Conservation (phyloP, 2,329 filamentous ascomycete genomes). For the Metarhizium sp. region DNA sequence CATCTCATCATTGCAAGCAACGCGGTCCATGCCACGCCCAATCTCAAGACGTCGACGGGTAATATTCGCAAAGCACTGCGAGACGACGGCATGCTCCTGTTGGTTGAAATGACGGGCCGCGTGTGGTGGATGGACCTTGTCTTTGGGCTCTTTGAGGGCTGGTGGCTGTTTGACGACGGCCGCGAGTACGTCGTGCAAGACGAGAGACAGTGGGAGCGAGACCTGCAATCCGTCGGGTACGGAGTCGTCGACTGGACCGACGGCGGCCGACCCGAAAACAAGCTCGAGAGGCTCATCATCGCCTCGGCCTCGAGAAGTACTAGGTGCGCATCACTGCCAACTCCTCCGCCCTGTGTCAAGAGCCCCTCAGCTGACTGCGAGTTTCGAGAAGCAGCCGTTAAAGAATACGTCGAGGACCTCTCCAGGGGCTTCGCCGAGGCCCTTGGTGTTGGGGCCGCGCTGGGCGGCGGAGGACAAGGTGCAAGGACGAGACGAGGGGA, state of each 20-base stretch:
- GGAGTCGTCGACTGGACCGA: slow-evolving; percentile 12
- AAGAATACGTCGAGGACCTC: not conserved
- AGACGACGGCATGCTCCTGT: not conserved
- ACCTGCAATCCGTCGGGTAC: slow-evolving; percentile 9
- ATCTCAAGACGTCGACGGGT: not conserved
- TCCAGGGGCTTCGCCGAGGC: not conserved
- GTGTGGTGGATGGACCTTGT: slow-evolving; percentile 20
- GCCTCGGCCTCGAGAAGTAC: not conserved
- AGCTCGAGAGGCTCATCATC: slow-evolving; percentile 8
- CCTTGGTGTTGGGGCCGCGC: not conserved
- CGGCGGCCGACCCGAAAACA: slow-evolving; percentile 6
- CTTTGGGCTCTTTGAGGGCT: slow-evolving; percentile 25
- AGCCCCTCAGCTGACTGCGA: not conserved
- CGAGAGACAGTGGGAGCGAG: slow-evolving; percentile 8
- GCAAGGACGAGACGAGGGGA: not conserved
- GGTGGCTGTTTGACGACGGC: slow-evolving; percentile 21
- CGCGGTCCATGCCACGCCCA: slow-evolving; percentile 24
- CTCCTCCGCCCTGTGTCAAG: not conserved
- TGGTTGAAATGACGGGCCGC: slow-evolving; percentile 10
- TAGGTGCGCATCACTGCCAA: not conserved
- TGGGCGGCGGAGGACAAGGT: not conserved
- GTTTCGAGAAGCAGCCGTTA: not conserved
- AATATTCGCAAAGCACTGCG: not conserved
- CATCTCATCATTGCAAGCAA: slow-evolving; percentile 26
- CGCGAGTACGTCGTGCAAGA: slow-evolving; percentile 6